phyloP scores from a whole-genome alignment of 805 yeast species.

The Metschnikowia baotianmanensis region DNA sequence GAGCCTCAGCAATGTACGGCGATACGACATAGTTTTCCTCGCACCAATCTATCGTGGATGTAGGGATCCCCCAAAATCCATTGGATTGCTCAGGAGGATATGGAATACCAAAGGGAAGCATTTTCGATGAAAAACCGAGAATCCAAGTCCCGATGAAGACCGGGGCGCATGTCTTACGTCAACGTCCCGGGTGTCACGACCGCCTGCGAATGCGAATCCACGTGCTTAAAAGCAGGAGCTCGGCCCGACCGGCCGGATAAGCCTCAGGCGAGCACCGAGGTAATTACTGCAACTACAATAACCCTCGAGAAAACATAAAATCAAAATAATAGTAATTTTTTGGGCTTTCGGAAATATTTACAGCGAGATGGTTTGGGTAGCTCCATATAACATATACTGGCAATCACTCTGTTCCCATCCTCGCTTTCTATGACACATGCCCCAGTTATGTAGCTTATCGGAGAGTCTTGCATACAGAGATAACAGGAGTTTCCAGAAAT shows the following conservation, averaged over 20 bases:
- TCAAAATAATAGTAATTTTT: no score
- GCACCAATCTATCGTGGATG: constrained; percentile 99
- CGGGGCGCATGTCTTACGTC: background rate
- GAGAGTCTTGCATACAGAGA: constrained; percentile 5
- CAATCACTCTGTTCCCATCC: no score
- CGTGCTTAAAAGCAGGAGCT: background rate
- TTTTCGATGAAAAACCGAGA: constrained; percentile 6
- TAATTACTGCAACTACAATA: no score
- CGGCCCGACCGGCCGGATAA: background rate
- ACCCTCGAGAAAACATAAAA: no score
- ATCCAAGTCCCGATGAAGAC: background rate
- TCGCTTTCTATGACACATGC: no score
- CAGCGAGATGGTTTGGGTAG: no score
- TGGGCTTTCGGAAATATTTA: no score
- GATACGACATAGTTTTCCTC: constrained; percentile 93
- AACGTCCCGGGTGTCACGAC: background rate
- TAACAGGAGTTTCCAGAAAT: constrained; percentile 2
- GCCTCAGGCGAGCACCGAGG: no score
- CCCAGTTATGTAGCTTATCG: background rate
- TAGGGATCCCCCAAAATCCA: constrained; percentile 80
- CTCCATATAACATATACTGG: no score
- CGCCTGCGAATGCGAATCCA: background rate
- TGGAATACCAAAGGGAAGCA: constrained; percentile 50
- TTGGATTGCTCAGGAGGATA: constrained; percentile 53
- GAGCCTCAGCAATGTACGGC: constrained; percentile 82